Evolutionary conservation across 2,329 filamentous ascomycete species (phyloP).

Genomic region (Mariannaea sp.): DNA sequence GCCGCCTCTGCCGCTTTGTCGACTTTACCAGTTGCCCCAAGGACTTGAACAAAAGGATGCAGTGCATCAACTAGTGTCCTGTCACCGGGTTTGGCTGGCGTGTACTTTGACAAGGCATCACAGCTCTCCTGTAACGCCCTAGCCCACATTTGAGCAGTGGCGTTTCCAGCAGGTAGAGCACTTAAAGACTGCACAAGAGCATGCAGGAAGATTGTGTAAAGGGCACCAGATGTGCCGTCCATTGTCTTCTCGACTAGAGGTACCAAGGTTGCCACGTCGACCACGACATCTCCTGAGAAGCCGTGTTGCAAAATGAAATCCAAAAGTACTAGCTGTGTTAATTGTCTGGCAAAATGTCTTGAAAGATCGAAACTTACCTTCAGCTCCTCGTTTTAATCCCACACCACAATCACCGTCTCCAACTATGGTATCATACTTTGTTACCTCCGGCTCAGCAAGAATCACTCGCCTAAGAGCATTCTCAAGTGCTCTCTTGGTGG

Average conservation of each 20-base stretch:
- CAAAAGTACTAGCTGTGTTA: not conserved
- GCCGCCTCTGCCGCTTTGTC: conserved; percentile 61
- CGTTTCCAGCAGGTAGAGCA: not conserved
- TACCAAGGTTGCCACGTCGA: not conserved
- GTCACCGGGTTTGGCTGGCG: conserved; percentile 72
- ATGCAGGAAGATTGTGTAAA: conserved; percentile 56
- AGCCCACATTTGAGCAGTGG: conserved; percentile 39
- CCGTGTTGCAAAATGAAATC: not conserved
- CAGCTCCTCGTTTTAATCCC: conserved; percentile 5
- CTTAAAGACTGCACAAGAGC: not conserved
- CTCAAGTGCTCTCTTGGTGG: not conserved
- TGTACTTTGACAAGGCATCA: conserved; percentile 65
- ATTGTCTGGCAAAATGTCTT: not conserved
- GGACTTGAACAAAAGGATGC: conserved; percentile 67
- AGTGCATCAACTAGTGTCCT: conserved; percentile 75
- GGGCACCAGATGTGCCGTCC: conserved; percentile 75
- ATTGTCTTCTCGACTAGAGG: conserved; percentile 50
- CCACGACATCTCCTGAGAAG: not conserved
- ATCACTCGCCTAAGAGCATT: not conserved
- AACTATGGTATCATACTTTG: conserved; percentile 2
- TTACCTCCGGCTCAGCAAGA: conserved; percentile 8
- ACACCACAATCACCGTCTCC: conserved; percentile 19
- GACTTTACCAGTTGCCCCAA: conserved; percentile 54
- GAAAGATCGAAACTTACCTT: not conserved
- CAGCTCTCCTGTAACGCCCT: conserved; percentile 63